Evolutionary conservation across 306 rosid species (phyloP), one percentile per base, ranked within the genome.

Genomic region (Quercus aquifolioides): DNA sequence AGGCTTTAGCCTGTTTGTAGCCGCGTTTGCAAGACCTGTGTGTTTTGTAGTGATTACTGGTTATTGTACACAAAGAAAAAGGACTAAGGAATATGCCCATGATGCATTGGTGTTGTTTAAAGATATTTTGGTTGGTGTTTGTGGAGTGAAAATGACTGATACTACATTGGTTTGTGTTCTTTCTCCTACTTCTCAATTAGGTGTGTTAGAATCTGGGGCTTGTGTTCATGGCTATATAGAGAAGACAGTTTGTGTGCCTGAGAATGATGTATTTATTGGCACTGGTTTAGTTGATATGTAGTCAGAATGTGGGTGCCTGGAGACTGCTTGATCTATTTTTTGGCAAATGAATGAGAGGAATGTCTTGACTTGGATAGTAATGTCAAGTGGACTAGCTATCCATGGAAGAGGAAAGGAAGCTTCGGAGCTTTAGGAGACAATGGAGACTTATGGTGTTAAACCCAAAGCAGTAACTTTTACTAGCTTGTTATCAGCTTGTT

Each of bases 211-310:
- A 78, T 86, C 85, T 1, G 94, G 95, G 69, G 87, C 82, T 79
- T 86, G 90, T 74, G 38, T 94, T 55, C 98, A 94, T 70, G 97
- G 91, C 11, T 87, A 89, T 84, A 79, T 83, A 1, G 86, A 77
- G 84, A 94, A 94, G 79, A 79, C 82, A 20, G 56, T 85, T 41
- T 19, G 76, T 65, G 73, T 68, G 69, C 84, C 91, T 54, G 91
- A 89, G 77, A 69, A 75, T 79, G 95, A 91, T 87, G 90, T 94
- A 69, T 91, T 90, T 78, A 81, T 91, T 25, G 98, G 97, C 46
- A 86, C 97, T 12, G 87, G 92, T 51, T 89, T 94, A 55, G 88
- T 94, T 55, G 94, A 91, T 83, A 91, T 91, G 97, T 94, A 94
- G 83, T 84, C 94, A 10, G 91, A 94, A 86, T 91, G 98, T 63